Base-by-base conservation (phyloP, 2,329 filamentous ascomycete genomes). In the Chalara sp. region DNA sequence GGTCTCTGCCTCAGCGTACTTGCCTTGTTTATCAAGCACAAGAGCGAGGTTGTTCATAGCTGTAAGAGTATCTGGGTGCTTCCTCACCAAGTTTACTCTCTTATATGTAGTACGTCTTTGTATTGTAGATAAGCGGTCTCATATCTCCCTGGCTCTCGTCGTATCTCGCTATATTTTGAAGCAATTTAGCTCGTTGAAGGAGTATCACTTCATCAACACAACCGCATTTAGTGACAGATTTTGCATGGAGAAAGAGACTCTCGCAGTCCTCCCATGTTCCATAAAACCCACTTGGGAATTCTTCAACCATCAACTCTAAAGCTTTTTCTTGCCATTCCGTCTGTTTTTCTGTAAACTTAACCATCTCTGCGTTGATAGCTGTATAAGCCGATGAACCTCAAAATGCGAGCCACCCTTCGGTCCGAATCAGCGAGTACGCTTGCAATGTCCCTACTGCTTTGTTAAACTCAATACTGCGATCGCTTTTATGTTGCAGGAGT, bases 341-440 rank as follows among this genome's bases (percentile, higher is more conserved):
- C 6, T 46, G 29, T 46, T 11, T 10, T 35, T 7, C 30, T 49
- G 31, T 35, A 37, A 6, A 5, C 30, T 28, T 5, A 46, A n/a
- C 44, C 44, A 35, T 32, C 30, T 46, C 31, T 46, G 44, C 12
- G 44, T 46, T 3, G 44, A 33, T 11, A 46, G 30, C 10, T 46
- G 44, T 11, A 46, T 29, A 10, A 46, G 44, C 44, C 44, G 44
- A 37, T 46, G 44, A n/a, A 46, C 32, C 31, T 12, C 13, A 28
- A 46, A 46, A 8, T 1, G 50, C 49, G 58, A 5, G 47, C 45
- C 1, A 55, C 47, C 49, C 50, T 44, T 56, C 47, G 5, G n/a
- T 29, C 1, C 28, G 49, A 5, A 75, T 54, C 5, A 75, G 63
- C 0, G 61, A 69, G 52, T 63, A 75, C 47, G 67, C 57, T 44